Evolutionary conservation across 2,329 filamentous ascomycete species (phyloP).

Genomic region (Colletotrichum navitas): DNA sequence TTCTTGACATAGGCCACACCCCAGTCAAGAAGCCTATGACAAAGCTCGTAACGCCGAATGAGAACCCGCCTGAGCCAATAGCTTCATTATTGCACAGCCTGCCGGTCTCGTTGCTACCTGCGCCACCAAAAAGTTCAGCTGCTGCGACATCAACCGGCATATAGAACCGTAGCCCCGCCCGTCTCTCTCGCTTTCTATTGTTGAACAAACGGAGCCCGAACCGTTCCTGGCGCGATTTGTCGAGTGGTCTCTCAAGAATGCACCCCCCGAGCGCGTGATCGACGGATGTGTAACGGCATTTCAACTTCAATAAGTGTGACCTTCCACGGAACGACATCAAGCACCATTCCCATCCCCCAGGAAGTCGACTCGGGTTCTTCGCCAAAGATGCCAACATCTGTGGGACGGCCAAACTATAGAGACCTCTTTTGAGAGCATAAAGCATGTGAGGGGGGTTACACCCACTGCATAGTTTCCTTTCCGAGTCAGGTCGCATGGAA

Average conservation of each 20-base stretch:
- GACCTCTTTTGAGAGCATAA: neutral
- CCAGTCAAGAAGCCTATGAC: neutral
- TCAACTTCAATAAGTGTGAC: neutral
- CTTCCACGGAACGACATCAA: neutral
- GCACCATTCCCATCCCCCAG: neutral
- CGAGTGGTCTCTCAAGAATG: neutral
- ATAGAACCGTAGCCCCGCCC: neutral
- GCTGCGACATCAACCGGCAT: neutral
- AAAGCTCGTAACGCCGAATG: neutral
- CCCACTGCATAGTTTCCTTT: too few species aligned
- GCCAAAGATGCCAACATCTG: too few species aligned
- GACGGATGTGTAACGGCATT: too few species aligned
- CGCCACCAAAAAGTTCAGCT: neutral
- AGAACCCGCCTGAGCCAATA: neutral
- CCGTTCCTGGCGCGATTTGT: too few species aligned
- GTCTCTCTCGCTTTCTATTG: neutral
- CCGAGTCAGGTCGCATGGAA: too few species aligned
- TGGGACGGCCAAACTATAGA: neutral
- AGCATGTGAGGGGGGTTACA: neutral
- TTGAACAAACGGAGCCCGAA: neutral
- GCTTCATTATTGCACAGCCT: neutral
- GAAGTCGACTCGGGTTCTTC: neutral
- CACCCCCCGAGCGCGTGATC: too few species aligned
- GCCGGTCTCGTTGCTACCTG: neutral
- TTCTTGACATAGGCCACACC: neutral